Conservation (phyloP, 805 yeast species). For the Yarrowia keelungensis region DNA sequence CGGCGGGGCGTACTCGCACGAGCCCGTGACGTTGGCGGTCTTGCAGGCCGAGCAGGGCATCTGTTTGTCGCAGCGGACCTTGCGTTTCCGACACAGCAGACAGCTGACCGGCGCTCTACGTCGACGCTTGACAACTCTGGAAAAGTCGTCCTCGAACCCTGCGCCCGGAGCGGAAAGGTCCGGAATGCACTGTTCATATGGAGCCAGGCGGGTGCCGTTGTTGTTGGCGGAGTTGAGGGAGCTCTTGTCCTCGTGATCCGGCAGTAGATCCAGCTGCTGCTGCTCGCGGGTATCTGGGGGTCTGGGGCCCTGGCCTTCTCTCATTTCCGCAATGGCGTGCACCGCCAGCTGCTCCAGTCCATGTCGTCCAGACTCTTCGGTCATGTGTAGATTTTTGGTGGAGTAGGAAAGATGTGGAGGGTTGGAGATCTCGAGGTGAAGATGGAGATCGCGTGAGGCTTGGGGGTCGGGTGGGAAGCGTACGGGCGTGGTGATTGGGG, state of each 20-base stretch:
- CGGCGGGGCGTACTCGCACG: conserved; percentile 34
- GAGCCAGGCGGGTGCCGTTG: conserved; percentile 18
- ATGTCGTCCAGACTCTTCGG: conserved; percentile 17
- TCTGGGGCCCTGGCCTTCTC: conserved; percentile 30
- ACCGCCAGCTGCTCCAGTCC: conserved; percentile 31
- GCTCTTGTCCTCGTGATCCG: conserved; percentile 18
- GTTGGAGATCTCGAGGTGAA: no score
- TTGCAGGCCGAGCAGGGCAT: conserved; percentile 37
- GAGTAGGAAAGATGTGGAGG: no score
- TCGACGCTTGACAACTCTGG: conserved; percentile 20
- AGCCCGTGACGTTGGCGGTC: conserved; percentile 31
- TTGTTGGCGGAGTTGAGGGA: not conserved
- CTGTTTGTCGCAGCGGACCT: conserved; percentile 32
- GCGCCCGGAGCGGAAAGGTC: conserved; percentile 29
- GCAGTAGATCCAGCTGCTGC: not conserved
- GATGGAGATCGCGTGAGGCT: no score
- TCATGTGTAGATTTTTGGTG: not conserved
- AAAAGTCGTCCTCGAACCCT: conserved; percentile 13
- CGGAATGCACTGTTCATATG: conserved; percentile 25
- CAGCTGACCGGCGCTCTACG: conserved; percentile 26
- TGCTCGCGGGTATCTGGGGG: conserved; percentile 29
- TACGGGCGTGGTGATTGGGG: not conserved
- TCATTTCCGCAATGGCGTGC: conserved; percentile 29
- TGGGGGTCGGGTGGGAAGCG: not conserved
- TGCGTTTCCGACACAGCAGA: conserved; percentile 23